These are phyloP conservation scores for Skeletonema grethae DNA, from an alignment of 108 stramenopile genomes.

Conservation along the genomic window DNA sequence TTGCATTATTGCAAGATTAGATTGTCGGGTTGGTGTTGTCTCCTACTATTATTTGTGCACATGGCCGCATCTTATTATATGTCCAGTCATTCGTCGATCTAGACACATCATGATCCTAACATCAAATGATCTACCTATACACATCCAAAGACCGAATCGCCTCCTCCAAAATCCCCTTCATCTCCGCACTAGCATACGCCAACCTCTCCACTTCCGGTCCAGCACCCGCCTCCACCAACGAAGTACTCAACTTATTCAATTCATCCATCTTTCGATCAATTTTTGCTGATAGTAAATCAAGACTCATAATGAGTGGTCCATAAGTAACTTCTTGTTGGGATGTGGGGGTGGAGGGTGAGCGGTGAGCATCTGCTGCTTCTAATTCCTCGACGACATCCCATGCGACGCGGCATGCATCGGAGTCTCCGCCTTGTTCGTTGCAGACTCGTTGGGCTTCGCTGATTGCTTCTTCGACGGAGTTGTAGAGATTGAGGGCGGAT, in stretches of 20 bases:
- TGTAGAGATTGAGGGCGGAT: slow-evolving; percentile 33
- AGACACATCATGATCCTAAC: neutral
- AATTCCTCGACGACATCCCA: slow-evolving; percentile 72
- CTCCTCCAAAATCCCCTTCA: slow-evolving; percentile 44
- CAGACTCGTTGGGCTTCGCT: slow-evolving; percentile 56
- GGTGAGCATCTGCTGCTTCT: slow-evolving; percentile 62
- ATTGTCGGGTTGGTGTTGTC: neutral
- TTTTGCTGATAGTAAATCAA: slow-evolving; percentile 49
- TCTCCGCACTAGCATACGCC: slow-evolving; percentile 44
- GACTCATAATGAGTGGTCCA: slow-evolving; percentile 37
- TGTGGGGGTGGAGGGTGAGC: neutral
- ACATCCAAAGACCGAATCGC: slow-evolving; percentile 22
- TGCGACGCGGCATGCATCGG: slow-evolving; percentile 50
- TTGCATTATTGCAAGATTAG: neutral
- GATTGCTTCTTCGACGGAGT: slow-evolving; percentile 52
- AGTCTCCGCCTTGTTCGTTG: slow-evolving; percentile 28
- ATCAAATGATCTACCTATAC: slow-evolving; percentile 4
- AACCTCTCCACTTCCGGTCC: slow-evolving; percentile 50
- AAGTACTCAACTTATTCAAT: slow-evolving; percentile 39
- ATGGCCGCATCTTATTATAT: neutral
- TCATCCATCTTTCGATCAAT: slow-evolving; percentile 61
- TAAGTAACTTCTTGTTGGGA: slow-evolving; percentile 30
- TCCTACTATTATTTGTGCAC: neutral
- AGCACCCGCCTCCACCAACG: slow-evolving; percentile 48
- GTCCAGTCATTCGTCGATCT: neutral